Conservation (phyloP, 495 filamentous ascomycete species). For the Monascus purpureus region DNA sequence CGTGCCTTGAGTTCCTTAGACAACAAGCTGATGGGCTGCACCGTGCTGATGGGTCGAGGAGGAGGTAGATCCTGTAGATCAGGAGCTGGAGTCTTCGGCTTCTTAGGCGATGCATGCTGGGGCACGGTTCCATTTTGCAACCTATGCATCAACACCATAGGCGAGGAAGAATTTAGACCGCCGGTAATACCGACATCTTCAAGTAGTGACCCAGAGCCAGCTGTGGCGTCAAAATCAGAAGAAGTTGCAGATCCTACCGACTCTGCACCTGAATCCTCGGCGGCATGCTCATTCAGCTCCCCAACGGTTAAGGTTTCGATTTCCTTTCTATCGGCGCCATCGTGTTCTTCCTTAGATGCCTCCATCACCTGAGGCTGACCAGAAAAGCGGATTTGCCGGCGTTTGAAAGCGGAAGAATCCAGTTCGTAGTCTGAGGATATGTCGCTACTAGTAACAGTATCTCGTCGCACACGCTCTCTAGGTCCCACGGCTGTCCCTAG, state of each 20-base stretch:
- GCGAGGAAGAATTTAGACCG: conserved; percentile 28
- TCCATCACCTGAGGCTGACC: conserved; percentile 40
- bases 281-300: conserved; percentile 37
- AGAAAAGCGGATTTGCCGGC: conserved; percentile 41
- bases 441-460: conserved; percentile 85
- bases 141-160: conserved; percentile 30
- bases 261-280: conserved; percentile 49
- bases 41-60: conserved; percentile 74
- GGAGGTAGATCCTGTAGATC: conserved; percentile 70
- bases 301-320: conserved; percentile 21
- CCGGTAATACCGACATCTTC: conserved; percentile 35
- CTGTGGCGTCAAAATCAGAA: conserved; percentile 54
- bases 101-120: conserved; percentile 40
- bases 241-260: conserved; percentile 50
- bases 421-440: conserved; percentile 84
- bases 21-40: conserved; percentile 65
- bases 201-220: conserved; percentile 45
- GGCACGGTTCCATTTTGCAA: conserved; percentile 23
- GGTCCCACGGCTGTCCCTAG: conserved; percentile 60
- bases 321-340: conserved; percentile 41
- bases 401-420: conserved; percentile 51
- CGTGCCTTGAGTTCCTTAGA: conserved; percentile 62
- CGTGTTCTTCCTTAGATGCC: conserved; percentile 40
- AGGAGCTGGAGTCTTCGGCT: conserved; percentile 43
- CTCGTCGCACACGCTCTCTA: conserved; percentile 61